Evolutionary conservation across 2,329 filamentous ascomycete species (phyloP).

Genomic region (Fusarium palustre): DNA sequence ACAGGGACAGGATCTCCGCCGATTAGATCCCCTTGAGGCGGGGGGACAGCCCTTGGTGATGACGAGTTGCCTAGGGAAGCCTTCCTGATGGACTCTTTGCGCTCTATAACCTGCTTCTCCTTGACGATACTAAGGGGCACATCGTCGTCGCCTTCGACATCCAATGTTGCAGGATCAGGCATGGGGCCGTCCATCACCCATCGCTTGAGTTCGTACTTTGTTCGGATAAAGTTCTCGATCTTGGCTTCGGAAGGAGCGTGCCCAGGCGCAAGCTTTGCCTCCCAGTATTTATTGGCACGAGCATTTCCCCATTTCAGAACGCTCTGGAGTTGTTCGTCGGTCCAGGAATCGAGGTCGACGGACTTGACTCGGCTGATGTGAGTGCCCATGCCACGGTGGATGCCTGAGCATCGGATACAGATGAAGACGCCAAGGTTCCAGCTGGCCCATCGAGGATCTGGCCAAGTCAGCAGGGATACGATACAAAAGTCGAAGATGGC

Average conservation of each 20-base stretch:
- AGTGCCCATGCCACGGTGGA: constrained; percentile 98
- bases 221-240: constrained; percentile 99
- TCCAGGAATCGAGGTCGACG: constrained; percentile 98
- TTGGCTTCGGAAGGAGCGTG: constrained; percentile 96
- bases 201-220: constrained; percentile 98
- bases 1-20: constrained; percentile 77
- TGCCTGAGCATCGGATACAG: constrained; percentile 98
- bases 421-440: constrained; percentile 99
- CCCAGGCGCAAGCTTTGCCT: constrained; percentile 89
- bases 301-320: constrained; percentile 96
- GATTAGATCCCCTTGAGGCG: constrained; percentile 81
- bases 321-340: constrained; percentile 95
- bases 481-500: not conserved
- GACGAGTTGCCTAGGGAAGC: constrained; percentile 61
- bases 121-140: constrained; percentile 72
- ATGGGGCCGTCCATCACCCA: constrained; percentile 99
- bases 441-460: constrained; percentile 97
- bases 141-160: constrained; percentile 88
- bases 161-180: constrained; percentile 89
- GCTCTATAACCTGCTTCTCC: constrained; percentile 73
- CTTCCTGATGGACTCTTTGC: constrained; percentile 71
- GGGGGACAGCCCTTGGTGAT: constrained; percentile 49
- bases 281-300: constrained; percentile 99
- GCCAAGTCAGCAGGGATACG: constrained; percentile 17
- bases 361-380: constrained; percentile 99